Evolutionary conservation across 768 basidiomycete species (phyloP).

Genomic region (Dioszegia aurantiaca): DNA sequence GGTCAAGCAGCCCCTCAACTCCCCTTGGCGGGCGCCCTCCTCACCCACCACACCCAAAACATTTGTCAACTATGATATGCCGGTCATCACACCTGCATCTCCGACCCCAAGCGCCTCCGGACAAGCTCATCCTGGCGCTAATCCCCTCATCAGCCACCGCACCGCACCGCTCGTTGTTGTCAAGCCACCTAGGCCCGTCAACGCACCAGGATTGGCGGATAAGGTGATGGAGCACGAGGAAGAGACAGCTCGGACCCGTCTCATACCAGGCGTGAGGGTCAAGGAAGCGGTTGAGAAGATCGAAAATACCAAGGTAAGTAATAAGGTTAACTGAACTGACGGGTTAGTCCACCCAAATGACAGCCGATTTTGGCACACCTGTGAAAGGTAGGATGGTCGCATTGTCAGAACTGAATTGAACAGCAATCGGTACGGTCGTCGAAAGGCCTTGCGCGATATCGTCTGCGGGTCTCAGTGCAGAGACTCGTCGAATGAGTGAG

Average conservation of each 20-base stretch:
- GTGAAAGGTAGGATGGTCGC: not conserved
- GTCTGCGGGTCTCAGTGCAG: constrained; percentile 2
- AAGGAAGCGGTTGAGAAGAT: constrained; percentile 14
- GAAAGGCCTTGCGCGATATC: not conserved
- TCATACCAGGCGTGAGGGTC: not conserved
- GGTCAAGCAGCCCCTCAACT: not conserved
- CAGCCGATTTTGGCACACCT: not conserved
- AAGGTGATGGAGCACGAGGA: not conserved
- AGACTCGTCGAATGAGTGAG: constrained; percentile 7
- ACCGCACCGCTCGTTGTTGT: no score
- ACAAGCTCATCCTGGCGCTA: no score
- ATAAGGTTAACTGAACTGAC: not conserved
- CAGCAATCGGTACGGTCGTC: constrained; percentile 6
- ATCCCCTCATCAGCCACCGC: no score
- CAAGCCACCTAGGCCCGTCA: not conserved
- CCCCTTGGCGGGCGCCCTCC: no score
- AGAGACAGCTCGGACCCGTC: not conserved
- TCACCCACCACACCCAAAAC: no score
- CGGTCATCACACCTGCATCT: no score
- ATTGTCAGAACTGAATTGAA: not conserved
- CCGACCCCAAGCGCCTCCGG: no score
- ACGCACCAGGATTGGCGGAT: not conserved
- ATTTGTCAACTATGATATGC: no score
- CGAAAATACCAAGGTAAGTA: not conserved
- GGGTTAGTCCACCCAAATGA: not conserved